Percentiles rank a stretch among this genome's conserved stretches.
phyloP scores from a whole-genome alignment of 768 basidiomycete genomes.

The Lactifluus echinatus region DNA sequence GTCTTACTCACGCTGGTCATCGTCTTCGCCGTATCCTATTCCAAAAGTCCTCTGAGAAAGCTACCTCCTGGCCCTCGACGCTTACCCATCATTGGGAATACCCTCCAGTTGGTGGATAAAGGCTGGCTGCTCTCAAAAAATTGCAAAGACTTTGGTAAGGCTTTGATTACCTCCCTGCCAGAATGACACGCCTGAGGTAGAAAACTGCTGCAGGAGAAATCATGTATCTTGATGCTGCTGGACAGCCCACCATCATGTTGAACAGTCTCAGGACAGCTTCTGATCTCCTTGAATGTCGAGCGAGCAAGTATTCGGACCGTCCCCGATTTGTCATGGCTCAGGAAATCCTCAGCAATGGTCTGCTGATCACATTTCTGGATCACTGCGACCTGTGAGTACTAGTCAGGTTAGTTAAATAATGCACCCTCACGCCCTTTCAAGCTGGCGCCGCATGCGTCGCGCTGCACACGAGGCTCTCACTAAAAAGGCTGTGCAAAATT shows the following conservation, averaged over 20 bases:
- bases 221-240: constrained; percentile 20
- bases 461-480: constrained; percentile 28
- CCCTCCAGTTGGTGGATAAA: background rate
- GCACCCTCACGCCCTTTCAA: background rate
- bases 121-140: background rate
- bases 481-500: constrained; percentile 20
- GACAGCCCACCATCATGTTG: constrained; percentile 14
- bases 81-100: constrained; percentile 2
- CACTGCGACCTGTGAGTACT: background rate
- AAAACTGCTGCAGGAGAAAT: constrained; percentile 8
- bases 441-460: constrained; percentile 29
- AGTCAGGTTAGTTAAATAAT: background rate
- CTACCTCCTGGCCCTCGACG: constrained; percentile 2
- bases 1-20: background rate
- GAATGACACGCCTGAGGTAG: background rate
- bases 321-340: constrained; percentile 6
- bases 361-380: background rate
- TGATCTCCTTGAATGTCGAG: constrained; percentile 23
- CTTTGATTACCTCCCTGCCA: background rate
- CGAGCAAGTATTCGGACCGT: constrained; percentile 25
- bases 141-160: background rate
- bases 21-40: background rate
- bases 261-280: background rate
- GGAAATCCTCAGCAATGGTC: constrained; percentile 8
- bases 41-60: constrained; percentile 3